Base-by-base conservation (phyloP, 1,139 yeast genomes). In the Pichia sp. region DNA sequence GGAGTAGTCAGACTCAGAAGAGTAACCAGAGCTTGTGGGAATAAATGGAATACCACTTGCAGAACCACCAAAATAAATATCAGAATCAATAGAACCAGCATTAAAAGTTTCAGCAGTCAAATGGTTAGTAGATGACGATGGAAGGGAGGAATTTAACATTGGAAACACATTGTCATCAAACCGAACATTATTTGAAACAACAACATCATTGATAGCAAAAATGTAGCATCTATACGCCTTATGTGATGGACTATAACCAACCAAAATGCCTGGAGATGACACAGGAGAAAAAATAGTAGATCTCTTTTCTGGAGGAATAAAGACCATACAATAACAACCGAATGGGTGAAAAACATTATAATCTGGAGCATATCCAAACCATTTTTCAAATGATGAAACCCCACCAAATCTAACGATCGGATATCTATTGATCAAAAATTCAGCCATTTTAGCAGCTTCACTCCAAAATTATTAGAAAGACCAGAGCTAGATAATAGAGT, bases 131-230 rank as follows among this genome's bases (percentile, higher is more conserved):
- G n/a, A n/a, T n/a, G n/a, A n/a, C n/a, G n/a, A n/a, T n/a, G n/a
- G n/a, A n/a, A n/a, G n/a, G n/a, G n/a, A n/a, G n/a, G n/a, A n/a
- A n/a, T n/a, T n/a, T n/a, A n/a, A n/a, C 33, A 31, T 31, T 6
- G 37, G 37, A 23, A 39, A 39, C 9, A 9, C 6, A 2, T 20
- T 10, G 16, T 28, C 36, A 24, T 28, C 28, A 24, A 39, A 39
- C 25, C 10, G 27, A 7, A 39, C 42, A 34, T 39, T 39, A 34
- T 39, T 39, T 4, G 46, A 39, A 7, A 35, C 35, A 28, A 41
- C 27, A 6, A 32, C 11, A 31, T 32, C 40, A 36, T 16, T 12
- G 8, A 37, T 6, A n/a, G 20, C 16, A 25, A 34, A 35, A 23
- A 37, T 22, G 33, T 30, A 41, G 7, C 32, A 16, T 9, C 41